A percentile compares a stretch with the other conserved stretches of the same genome.
Evolutionary conservation across 371 early-diverging fungal species (phyloP).

Genomic region (Smittium culicis): DNA sequence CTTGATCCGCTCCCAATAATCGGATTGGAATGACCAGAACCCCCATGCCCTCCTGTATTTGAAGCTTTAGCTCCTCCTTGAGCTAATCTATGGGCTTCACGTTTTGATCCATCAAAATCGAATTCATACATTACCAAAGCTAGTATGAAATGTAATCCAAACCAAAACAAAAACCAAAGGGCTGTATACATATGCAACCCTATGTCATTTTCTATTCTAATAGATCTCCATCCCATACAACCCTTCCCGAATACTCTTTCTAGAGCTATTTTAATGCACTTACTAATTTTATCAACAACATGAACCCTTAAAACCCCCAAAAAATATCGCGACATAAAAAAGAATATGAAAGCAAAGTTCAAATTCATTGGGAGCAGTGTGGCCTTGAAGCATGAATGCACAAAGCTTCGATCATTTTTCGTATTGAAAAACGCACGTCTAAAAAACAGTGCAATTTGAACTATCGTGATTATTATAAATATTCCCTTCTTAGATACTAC

Average conservation of each 20-base stretch:
- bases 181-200: slow-evolving; percentile 54
- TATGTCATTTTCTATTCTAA: slow-evolving; percentile 51
- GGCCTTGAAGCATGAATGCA: background rate
- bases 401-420: background rate
- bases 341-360: slow-evolving; percentile 25
- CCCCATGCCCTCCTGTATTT: slow-evolving; percentile 18
- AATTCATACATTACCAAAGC: background rate
- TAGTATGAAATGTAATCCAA: slow-evolving; percentile 36
- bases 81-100: slow-evolving; percentile 6
- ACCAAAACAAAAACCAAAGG: slow-evolving; percentile 42
- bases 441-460: background rate
- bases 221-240: slow-evolving; percentile 26
- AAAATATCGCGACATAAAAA: slow-evolving; percentile 31
- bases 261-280: background rate
- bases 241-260: background rate
- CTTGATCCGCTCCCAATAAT: too few species aligned
- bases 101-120: background rate
- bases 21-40: slow-evolving; percentile 30
- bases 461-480: background rate
- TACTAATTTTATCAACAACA: slow-evolving; percentile 20
- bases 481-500: slow-evolving; percentile 7
- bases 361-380: slow-evolving; percentile 8
- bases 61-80: slow-evolving; percentile 13
- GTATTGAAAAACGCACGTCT: background rate
- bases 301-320: slow-evolving; percentile 35